These are phyloP conservation scores for Corynascus novoguineensis DNA, from an alignment of 495 filamentous ascomycete species.

Conservation along the genomic window DNA sequence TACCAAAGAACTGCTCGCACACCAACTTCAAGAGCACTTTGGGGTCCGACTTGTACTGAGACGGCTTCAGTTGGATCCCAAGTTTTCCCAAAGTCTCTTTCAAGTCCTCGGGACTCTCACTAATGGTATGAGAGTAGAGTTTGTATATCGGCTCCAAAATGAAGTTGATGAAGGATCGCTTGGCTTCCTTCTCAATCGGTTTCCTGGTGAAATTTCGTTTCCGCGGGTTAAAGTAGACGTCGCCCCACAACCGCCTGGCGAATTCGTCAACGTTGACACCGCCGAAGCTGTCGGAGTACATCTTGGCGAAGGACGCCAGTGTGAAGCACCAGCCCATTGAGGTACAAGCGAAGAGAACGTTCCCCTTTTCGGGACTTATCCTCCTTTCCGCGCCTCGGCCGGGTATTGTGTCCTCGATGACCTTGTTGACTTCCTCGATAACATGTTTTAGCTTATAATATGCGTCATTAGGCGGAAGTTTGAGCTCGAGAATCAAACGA, in stretches of 20 bases:
- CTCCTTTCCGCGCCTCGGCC: constrained; percentile 74
- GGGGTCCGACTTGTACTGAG: constrained; percentile 83
- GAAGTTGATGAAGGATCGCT: constrained; percentile 88
- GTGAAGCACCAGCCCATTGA: constrained; percentile 97
- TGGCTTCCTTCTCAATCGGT: constrained; percentile 70
- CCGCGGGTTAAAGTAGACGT: constrained; percentile 90
- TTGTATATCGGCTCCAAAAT: constrained; percentile 97
- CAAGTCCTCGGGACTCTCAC: constrained; percentile 80
- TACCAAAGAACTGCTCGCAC: constrained; percentile 90
- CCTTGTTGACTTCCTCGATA: constrained; percentile 92
- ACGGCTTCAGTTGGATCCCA: constrained; percentile 81
- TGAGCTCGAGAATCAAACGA: constrained; percentile 86
- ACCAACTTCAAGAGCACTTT: constrained; percentile 83
- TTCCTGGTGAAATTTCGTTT: constrained; percentile 89
- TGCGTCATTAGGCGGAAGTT: constrained; percentile 89
- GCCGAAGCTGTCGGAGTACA: constrained; percentile 88
- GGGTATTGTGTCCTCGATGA: constrained; percentile 83
- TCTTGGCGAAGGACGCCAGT: constrained; percentile 83
- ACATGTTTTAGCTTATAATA: constrained; percentile 99
- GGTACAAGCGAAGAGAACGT: constrained; percentile 90
- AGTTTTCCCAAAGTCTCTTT: constrained; percentile 73
- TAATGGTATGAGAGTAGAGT: constrained; percentile 91
- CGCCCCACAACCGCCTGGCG: constrained; percentile 80
- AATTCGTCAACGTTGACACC: constrained; percentile 76
- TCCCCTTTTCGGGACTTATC: constrained; percentile 92